Evolutionary conservation across 768 basidiomycete genomes (phyloP), one percentile per base, ranked within the genome.

Genomic region (Wakefieldia striispora): DNA sequence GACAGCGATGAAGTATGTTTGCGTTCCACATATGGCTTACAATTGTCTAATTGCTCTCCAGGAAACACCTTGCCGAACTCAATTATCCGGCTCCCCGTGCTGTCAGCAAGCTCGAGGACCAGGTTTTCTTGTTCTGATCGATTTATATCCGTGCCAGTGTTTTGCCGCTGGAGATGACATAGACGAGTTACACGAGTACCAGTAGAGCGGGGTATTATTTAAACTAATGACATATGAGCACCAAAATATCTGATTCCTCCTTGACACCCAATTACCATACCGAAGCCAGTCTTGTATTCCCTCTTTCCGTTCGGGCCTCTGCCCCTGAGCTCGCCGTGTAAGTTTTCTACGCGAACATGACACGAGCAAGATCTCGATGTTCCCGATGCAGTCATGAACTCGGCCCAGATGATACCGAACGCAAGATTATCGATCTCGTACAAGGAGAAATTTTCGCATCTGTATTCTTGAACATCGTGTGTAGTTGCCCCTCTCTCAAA

Each of bases 31-130:
- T 17, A 40, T 33, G 14, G 24, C 5, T n/a, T 6, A 3, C 33
- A 9, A 8, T 9, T 17, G 14, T 16, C 49, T 58, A 29, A 65
- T 42, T 12, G 3, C 23, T 40, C 16, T 26, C 14, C 54, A 94
- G 91, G 77, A 92, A 88, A 79, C 85, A 95, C 66, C 80, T 99
- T 19, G 86, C 82, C 24, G 88, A 87, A 45, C 82, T 99, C 63
- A 84, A 82, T 57, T 97, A 92, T 73, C 86, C 91, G 37, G 82
- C 84, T 23, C 92, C 97, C 6, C 82, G 88, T 55, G 83, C 91
- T 7, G 79, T 97, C 71, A 93, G 89, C 81, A 99, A 98, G 75
- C 81, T 95, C 40, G 86, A 80, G 46, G 95, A 97, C 67, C 82
- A 91, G 74, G 66, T 77, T 38, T 75, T 77, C 44, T 42, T 72